Percentiles rank a stretch among this genome's conserved stretches.
Conservation (phyloP, 352 stramenopile species). For the Globisporangium takayamanum region DNA sequence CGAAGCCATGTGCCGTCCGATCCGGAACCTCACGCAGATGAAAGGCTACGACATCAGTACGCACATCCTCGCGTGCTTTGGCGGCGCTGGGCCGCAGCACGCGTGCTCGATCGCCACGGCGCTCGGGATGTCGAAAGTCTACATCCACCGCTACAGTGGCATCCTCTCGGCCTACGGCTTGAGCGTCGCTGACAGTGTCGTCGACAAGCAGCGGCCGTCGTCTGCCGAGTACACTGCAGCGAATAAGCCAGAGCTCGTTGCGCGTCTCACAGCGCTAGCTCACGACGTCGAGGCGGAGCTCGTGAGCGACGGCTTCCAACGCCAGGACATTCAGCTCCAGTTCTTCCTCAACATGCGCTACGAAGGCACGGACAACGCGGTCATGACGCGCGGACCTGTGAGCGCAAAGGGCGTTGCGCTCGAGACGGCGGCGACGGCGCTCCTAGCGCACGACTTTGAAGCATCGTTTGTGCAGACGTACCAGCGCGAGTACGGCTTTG, state of each 20-base stretch:
- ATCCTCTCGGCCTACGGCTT: slow-evolving; percentile 98
- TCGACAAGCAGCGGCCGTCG: slow-evolving; percentile 94
- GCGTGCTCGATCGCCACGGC: slow-evolving; percentile 95
- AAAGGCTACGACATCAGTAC: slow-evolving; percentile 97
- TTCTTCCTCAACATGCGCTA: slow-evolving; percentile 98
- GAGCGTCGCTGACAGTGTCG: slow-evolving; percentile 94
- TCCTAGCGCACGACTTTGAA: slow-evolving; percentile 80
- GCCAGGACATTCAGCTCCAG: slow-evolving; percentile 90
- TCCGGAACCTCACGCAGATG: slow-evolving; percentile 98
- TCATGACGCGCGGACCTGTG: slow-evolving; percentile 90
- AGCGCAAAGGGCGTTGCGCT: slow-evolving; percentile 32
- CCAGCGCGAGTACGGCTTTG: slow-evolving; percentile 97
- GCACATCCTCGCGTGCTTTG: slow-evolving; percentile 97
- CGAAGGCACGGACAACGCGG: slow-evolving; percentile 96
- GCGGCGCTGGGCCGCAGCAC: slow-evolving; percentile 96
- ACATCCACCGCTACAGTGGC: slow-evolving; percentile 98
- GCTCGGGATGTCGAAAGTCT: slow-evolving; percentile 96
- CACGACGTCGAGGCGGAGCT: slow-evolving; percentile 64
- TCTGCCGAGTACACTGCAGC: slow-evolving; percentile 51
- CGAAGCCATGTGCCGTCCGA: slow-evolving; percentile 99
- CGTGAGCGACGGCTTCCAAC: slow-evolving; percentile 73
- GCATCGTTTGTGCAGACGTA: slow-evolving; percentile 90
- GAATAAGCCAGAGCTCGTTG: slow-evolving; percentile 45
- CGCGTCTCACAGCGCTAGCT: slow-evolving; percentile 41
- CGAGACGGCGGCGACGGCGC: slow-evolving; percentile 16